Percentiles rank a stretch among this genome's conserved stretches.
phyloP scores from a whole-genome alignment of 768 basidiomycete species.

The Russula earlei region DNA sequence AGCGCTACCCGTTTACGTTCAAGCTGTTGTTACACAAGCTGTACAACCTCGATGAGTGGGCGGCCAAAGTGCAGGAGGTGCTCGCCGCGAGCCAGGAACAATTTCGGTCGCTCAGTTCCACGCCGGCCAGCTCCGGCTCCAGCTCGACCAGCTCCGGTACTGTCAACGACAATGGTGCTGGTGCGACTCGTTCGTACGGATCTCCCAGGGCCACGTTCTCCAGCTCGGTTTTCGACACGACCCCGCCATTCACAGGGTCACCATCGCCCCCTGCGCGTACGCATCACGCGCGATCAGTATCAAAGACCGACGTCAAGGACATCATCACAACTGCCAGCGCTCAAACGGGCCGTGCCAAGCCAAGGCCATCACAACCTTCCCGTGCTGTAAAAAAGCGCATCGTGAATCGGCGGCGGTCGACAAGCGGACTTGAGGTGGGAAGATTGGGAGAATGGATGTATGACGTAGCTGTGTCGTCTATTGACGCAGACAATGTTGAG shows the following conservation, averaged over 20 bases:
- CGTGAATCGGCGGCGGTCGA: conserved; percentile 19
- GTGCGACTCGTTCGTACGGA: background rate
- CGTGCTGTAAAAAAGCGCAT: conserved; percentile 20
- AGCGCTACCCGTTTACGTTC: conserved; percentile 20
- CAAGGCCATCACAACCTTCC: conserved; percentile 3
- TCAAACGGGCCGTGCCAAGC: background rate
- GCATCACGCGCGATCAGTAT: background rate
- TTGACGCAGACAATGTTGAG: conserved; percentile 9
- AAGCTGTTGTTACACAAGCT: conserved; percentile 19
- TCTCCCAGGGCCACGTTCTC: conserved; percentile 9
- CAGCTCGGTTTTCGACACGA: background rate
- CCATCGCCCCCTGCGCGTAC: conserved; percentile 4
- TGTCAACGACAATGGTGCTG: background rate
- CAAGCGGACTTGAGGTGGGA: conserved; percentile 6
- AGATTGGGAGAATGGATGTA: conserved; percentile 18
- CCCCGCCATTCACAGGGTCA: background rate
- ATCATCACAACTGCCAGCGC: background rate
- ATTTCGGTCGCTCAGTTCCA: conserved; percentile 14
- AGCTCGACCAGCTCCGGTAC: background rate
- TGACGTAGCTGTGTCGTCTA: conserved; percentile 13
- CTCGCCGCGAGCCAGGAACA: conserved; percentile 18
- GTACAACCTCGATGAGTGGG: conserved; percentile 20
- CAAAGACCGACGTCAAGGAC: conserved; percentile 3
- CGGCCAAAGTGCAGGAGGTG: conserved; percentile 17
- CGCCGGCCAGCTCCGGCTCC: background rate